Conservation (phyloP, 805 yeast species). For the Candida adriatica region DNA sequence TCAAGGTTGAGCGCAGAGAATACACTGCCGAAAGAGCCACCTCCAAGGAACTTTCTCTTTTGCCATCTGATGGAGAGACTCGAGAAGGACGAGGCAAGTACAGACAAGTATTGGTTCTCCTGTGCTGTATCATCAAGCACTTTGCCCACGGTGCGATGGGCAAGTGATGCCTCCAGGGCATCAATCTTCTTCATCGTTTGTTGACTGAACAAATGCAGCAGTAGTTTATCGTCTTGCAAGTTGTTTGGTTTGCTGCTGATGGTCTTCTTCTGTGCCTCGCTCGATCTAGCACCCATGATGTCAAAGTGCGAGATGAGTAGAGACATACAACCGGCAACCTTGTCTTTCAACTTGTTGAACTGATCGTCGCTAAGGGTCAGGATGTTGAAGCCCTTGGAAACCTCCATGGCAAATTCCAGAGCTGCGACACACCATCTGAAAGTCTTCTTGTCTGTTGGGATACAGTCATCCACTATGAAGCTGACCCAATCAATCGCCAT, state of each 20-base stretch:
- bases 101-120: constrained; percentile 80
- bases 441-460: constrained; percentile 84
- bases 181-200: constrained; percentile 61
- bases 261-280: constrained; percentile 46
- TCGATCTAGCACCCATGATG: constrained; percentile 95
- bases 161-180: constrained; percentile 48
- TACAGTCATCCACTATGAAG: constrained; percentile 90
- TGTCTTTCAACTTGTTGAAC: constrained; percentile 61
- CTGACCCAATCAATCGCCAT: constrained; percentile 87
- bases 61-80: constrained; percentile 96
- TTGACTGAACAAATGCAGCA: constrained; percentile 52
- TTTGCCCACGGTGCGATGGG: constrained; percentile 58
- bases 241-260: constrained; percentile 35
- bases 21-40: constrained; percentile 94
- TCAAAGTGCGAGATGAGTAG: constrained; percentile 91
- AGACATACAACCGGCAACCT: constrained; percentile 93
- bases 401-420: constrained; percentile 90
- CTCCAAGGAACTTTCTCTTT: constrained; percentile 88
- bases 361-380: constrained; percentile 72
- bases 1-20: constrained; percentile 89
- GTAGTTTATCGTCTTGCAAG: constrained; percentile 46
- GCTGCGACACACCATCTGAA: constrained; percentile 97
- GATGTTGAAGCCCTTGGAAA: constrained; percentile 87
- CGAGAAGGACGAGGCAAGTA: constrained; percentile 82
- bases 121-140: constrained; percentile 83